Base-by-base conservation (phyloP, 2,329 filamentous ascomycete genomes). In the Penicillium sclerotiorum region DNA sequence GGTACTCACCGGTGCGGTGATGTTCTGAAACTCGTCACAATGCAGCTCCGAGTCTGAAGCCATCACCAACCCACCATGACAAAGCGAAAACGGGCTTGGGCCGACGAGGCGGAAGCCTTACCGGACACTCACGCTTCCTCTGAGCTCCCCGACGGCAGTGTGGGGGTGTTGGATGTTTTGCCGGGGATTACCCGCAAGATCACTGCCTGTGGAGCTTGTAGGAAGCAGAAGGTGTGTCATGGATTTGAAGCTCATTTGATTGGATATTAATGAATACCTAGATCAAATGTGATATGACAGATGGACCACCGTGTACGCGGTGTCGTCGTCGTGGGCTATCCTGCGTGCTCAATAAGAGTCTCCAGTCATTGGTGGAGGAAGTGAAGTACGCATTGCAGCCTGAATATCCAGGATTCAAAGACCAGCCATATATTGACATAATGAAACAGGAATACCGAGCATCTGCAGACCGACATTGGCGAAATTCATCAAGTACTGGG, bases 121-220 rank as follows among this genome's bases (percentile, higher is more conserved):
- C 55, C 57, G 44, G 46, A 48, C 12, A 35, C 50, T 7, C 50
- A 25, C 17, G 33, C 37, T 21, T 23, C 28, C 18, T 30, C n/a
- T 20, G 43, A 48, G 8, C 43, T 28, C 8, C 25, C 25, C 4
- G 27, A 53, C 36, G 15, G 17, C 2, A 56, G 42, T 17, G 47
- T 21, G n/a, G 45, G 39, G 21, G 44, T 61, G 35, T 40, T 57
- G 20, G 59, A 60, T 28, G 54, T 59, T 28, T 53, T 64, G 40
- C 61, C 63, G 46, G 58, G 60, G 27, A 70, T 71, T 32, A 73
- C 68, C 32, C 66, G 71, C 41, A 73, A 73, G 53, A 68, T 71
- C 45, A 73, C 71, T 25, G 77, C 77, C 11, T 80, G 77, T 60
- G 76, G 76, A 22, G 72, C 76, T 28, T 79, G 77, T 61, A 70